Conservation (phyloP, 2,329 filamentous ascomycete species). For the Blastomyces gilchristii region DNA sequence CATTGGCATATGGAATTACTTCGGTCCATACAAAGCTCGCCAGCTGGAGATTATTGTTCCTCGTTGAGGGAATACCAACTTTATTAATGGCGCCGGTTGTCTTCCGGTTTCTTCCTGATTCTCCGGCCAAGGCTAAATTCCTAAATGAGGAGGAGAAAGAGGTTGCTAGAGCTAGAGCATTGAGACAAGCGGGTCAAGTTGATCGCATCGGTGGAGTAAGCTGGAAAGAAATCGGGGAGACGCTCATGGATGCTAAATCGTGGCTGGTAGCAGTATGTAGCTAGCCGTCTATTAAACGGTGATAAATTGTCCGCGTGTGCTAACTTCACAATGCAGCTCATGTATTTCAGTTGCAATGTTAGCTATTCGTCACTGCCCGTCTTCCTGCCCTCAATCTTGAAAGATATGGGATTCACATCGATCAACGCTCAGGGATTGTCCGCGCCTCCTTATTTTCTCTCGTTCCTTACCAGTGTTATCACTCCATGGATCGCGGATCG, state of each 20-base stretch:
- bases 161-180: conserved; percentile 45
- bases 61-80: conserved; percentile 56
- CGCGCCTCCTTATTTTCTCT: conserved; percentile 59
- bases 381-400: conserved; percentile 54
- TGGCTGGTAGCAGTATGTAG: conserved; percentile 38
- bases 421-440: conserved; percentile 62
- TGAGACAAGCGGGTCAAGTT: conserved; percentile 44
- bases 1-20: conserved; percentile 55
- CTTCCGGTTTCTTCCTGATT: conserved; percentile 47
- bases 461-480: conserved; percentile 52
- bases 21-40: conserved; percentile 47
- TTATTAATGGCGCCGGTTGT: conserved; percentile 45
- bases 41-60: conserved; percentile 55
- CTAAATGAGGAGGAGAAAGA: conserved; percentile 49
- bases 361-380: conserved; percentile 56
- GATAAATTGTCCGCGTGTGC: not conserved
- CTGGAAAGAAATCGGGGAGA: conserved; percentile 39
- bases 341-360: conserved; percentile 54
- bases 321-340: conserved; percentile 26
- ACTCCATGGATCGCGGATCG: conserved; percentile 57
- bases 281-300: not conserved
- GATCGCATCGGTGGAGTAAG: conserved; percentile 34
- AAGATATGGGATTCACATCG: conserved; percentile 56
- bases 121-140: conserved; percentile 43
- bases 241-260: conserved; percentile 37